Conservation (phyloP, 2,329 filamentous ascomycete species). For the Penicillium sp. region DNA sequence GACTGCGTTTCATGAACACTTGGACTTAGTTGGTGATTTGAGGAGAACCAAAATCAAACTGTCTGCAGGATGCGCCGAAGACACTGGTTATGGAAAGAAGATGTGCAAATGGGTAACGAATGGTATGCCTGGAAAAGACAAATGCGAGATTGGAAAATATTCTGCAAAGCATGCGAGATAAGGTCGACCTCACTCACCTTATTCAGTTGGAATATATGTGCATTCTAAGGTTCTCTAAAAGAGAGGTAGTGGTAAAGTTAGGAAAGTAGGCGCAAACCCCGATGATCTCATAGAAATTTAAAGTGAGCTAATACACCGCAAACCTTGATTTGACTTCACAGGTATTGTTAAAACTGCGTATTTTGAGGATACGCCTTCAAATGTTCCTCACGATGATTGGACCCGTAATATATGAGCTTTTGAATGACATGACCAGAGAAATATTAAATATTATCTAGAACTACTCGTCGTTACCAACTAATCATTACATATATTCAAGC, state of each 20-base stretch:
- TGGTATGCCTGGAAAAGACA: not conserved
- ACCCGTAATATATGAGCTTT: too few species aligned
- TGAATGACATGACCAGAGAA: too few species aligned
- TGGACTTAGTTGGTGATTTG: not conserved
- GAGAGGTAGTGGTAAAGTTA: not conserved
- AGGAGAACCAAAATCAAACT: not conserved
- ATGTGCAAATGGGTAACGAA: not conserved
- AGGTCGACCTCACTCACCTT: not conserved
- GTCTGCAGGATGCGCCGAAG: not conserved
- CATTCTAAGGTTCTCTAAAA: too few species aligned
- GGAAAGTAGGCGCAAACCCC: not conserved
- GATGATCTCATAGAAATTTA: not conserved
- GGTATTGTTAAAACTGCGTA: too few species aligned
- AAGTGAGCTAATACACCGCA: not conserved
- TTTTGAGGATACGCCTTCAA: too few species aligned
- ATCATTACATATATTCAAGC: too few species aligned
- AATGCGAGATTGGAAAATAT: not conserved
- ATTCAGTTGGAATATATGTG: not conserved
- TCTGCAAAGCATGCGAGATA: not conserved
- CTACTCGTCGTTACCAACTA: too few species aligned
- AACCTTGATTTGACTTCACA: too few species aligned
- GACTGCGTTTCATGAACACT: not conserved
- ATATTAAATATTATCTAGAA: too few species aligned
- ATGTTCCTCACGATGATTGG: too few species aligned
- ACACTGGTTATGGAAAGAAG: not conserved